phyloP scores from a whole-genome alignment of 257 asterid species.

The Capsicum rhomboideum region DNA sequence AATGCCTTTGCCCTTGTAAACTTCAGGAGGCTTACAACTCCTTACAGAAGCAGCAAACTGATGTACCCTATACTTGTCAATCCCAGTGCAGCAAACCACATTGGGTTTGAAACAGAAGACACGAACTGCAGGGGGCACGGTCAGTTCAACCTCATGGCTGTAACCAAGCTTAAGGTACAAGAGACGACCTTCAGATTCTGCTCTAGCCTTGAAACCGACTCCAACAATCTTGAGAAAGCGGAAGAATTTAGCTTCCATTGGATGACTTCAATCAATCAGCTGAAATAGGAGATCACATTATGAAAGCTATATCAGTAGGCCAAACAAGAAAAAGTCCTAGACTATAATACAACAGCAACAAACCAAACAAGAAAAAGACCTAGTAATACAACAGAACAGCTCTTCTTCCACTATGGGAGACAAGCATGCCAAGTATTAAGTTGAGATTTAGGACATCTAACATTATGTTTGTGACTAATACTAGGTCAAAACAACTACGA shows the following conservation, averaged over 20 bases:
- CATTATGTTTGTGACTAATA: background rate
- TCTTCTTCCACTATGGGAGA: background rate
- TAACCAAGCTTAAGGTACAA: constrained; percentile 64
- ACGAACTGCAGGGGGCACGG: constrained; percentile 58
- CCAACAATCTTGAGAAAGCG: constrained; percentile 67
- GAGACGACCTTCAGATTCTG: constrained; percentile 68
- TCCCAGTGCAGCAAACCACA: constrained; percentile 54
- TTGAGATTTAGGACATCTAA: background rate
- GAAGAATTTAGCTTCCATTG: constrained; percentile 55
- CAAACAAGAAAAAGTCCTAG: background rate
- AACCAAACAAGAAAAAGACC: background rate
- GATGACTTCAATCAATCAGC: background rate
- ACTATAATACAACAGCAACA: background rate
- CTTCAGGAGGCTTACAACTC: constrained; percentile 63
- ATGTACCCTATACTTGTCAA: constrained; percentile 59
- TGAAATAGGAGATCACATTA: background rate
- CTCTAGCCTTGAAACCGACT: constrained; percentile 79
- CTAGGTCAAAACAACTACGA: background rate
- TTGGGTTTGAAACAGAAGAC: constrained; percentile 61
- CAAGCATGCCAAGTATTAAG: background rate
- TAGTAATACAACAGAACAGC: background rate
- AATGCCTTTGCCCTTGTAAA: constrained; percentile 64
- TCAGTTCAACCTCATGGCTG: constrained; percentile 62
- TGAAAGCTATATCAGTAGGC: background rate
- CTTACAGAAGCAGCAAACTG: constrained; percentile 64